Conservation (phyloP, 1,284 basidiomycete species). For the Caloboletus inedulis region DNA sequence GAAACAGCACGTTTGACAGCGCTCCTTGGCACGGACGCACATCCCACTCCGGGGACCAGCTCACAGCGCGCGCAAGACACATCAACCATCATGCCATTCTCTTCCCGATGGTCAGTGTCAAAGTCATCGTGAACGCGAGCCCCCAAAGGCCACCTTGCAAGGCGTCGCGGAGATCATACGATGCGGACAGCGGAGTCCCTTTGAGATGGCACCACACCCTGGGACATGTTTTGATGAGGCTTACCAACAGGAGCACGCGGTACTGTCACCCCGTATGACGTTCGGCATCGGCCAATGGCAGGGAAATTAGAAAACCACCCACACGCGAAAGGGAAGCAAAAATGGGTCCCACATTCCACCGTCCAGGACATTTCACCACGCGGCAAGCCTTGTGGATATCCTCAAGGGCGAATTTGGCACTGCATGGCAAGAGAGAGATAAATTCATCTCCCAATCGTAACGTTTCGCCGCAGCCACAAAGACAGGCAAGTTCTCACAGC, state of each 20-base stretch:
- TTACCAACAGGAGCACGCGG: too few relatives aligned
- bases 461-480: conserved; percentile 9
- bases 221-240: not conserved
- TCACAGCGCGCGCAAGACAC: not conserved
- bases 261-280: not conserved
- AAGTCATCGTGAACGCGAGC: not conserved
- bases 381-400: not conserved
- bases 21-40: too few relatives aligned
- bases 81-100: too few relatives aligned
- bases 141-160: too few relatives aligned
- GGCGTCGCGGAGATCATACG: too few relatives aligned
- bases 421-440: too few relatives aligned
- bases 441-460: conserved; percentile 5
- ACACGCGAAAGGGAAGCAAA: not conserved
- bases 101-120: too few relatives aligned
- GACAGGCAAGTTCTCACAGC: not conserved
- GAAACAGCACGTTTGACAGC: too few relatives aligned
- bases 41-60: not conserved
- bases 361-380: too few relatives aligned
- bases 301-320: too few relatives aligned
- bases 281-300: not conserved
- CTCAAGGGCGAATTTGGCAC: too few relatives aligned
- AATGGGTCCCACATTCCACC: too few relatives aligned
- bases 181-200: not conserved
- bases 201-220: not conserved